phyloP scores from a whole-genome alignment of 2,329 filamentous ascomycete species.

The Colletotrichum kahawae region DNA sequence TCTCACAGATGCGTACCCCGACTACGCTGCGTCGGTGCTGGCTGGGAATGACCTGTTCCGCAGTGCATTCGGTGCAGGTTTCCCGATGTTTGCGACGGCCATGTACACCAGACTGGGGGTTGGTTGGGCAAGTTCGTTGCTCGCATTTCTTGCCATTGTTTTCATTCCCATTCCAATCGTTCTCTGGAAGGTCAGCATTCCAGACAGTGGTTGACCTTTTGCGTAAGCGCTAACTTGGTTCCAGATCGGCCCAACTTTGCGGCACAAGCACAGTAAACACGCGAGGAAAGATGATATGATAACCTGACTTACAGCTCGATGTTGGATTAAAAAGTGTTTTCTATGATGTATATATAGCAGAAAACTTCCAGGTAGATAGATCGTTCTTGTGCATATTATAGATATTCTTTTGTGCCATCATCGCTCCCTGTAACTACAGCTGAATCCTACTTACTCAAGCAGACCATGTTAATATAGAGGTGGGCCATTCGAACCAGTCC shows the following conservation, averaged over 20 bases:
- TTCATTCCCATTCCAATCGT: constrained; percentile 6
- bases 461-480: neutral
- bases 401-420: neutral
- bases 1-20: constrained; percentile 23
- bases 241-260: neutral
- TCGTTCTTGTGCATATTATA: neutral
- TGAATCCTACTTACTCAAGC: neutral
- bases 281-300: neutral
- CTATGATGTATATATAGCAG: neutral
- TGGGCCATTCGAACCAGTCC: neutral
- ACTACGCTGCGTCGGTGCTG: constrained; percentile 23
- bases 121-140: constrained; percentile 19
- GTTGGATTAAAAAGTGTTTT: neutral
- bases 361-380: neutral
- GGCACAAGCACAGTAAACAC: constrained; percentile 1
- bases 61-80: constrained; percentile 8
- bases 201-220: fast-evolving
- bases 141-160: neutral
- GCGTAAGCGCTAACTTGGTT: neutral
- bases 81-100: constrained; percentile 19
- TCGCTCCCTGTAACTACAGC: neutral
- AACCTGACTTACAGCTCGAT: neutral
- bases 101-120: constrained; percentile 25
- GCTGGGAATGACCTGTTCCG: constrained; percentile 25
- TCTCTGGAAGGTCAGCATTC: neutral